Evolutionary conservation across 73 alveolate species (phyloP).

Genomic region (Breviolum minutum): DNA sequence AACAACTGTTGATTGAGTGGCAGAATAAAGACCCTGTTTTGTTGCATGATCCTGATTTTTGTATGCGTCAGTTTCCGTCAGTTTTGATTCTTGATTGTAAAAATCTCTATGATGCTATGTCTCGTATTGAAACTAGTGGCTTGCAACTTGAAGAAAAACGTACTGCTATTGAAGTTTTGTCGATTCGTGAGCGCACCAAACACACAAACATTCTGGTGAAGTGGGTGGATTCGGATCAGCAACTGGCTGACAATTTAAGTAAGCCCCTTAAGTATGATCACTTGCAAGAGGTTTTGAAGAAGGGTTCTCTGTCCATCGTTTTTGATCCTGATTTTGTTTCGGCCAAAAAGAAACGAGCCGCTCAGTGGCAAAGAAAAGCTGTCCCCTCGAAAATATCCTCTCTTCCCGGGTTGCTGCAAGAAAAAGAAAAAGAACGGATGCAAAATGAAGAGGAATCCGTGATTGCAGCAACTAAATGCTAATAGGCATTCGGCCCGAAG

Average conservation of each 20-base stretch:
- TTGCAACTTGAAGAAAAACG: not conserved
- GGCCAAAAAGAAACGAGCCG: not conserved
- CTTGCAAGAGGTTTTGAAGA: not conserved
- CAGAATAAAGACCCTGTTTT: not conserved
- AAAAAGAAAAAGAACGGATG: not conserved
- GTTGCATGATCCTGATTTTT: not conserved
- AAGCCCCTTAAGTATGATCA: not conserved
- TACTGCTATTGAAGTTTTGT: not conserved
- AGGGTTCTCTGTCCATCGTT: not conserved
- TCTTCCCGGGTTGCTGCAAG: not conserved
- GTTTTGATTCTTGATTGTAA: not conserved
- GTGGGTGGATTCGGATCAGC: not conserved
- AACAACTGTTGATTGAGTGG: constrained; percentile 4
- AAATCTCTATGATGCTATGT: not conserved
- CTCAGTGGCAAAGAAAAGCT: not conserved
- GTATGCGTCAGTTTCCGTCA: not conserved
- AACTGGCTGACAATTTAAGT: not conserved
- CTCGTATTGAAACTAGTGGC: not conserved
- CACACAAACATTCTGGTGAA: not conserved
- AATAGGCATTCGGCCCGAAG: no score
- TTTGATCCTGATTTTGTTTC: constrained; percentile 7
- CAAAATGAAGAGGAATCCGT: no score
- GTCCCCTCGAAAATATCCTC: not conserved
- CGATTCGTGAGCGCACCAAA: not conserved
- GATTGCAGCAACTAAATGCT: no score